Evolutionary conservation across 176 grass and related monocot species (phyloP), one percentile per base, ranked within the genome.

Genomic region (Hsuehochloa calcarea): DNA sequence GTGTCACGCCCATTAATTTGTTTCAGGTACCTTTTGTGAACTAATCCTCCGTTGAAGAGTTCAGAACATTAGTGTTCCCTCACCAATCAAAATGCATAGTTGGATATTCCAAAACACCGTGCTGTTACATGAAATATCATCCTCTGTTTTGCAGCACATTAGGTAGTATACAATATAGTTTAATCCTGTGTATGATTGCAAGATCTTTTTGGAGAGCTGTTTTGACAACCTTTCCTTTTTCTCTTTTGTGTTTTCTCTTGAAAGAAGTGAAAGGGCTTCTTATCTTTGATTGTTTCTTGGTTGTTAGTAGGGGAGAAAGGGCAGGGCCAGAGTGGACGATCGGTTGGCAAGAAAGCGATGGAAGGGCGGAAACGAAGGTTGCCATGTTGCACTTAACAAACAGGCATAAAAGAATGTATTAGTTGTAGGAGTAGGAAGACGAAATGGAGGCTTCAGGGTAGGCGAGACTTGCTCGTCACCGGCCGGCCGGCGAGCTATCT

Each of bases 321-420:
- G 46, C 60, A 72, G 37, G 37, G 80, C 75, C 84, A 90, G 72
- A 86, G 73, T 83, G 75, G 81, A 72, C 16, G 84, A 90, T 90
- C 68, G 85, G 85, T 80, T 87, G 91, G 91, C 71, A 29, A 50
- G 87, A 92, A 10, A 81, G 87, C 77, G 87, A 92, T 19, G 80
- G 46, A 9, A 35, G 27, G 78, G 81, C 87, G 14, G 80, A 86
- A 84, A 44, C 68, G 41, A 68, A 78, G 19, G 70, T 29, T 70
- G 76, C 12, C 87, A 75, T 63, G 77, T 77, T 68, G 50, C 52
- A 35, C n/a, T 82, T 61, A 27, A 50, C 37, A 45, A 60, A 44
- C 11, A 72, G 27, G 17, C 17, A 23, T 35, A 37, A n/a, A 29
- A 67, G 23, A 16, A 23, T 59, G 27, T 14, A 22, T 15, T 3